These are phyloP conservation scores for Hygrophoropsis aurantiaca DNA, from an alignment of 768 basidiomycete genomes.

Conservation along the genomic window DNA sequence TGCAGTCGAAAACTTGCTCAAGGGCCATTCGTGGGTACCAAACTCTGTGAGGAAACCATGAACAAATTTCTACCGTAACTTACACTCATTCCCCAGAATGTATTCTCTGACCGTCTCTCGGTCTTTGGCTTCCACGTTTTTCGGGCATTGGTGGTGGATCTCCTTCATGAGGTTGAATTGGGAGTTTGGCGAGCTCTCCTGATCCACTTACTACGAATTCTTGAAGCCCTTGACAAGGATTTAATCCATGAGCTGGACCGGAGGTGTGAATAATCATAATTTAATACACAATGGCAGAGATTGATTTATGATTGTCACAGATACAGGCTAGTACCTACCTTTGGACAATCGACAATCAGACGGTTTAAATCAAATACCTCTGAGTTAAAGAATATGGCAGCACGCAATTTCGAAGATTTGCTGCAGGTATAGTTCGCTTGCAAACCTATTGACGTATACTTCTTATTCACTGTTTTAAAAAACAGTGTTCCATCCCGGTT, in stretches of 20 bases:
- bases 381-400: constrained; percentile 34
- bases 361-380: constrained; percentile 29
- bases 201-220: constrained; percentile 33
- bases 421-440: constrained; percentile 20
- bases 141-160: constrained; percentile 28
- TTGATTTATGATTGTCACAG: constrained; percentile 14
- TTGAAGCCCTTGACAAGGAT: constrained; percentile 15
- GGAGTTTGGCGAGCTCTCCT: constrained; percentile 37
- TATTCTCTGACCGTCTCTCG: constrained; percentile 28
- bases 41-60: constrained; percentile 20
- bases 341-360: constrained; percentile 30
- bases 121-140: constrained; percentile 22
- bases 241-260: constrained; percentile 13
- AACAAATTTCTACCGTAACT: not conserved
- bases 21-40: constrained; percentile 30
- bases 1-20: constrained; percentile 25
- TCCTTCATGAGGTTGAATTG: constrained; percentile 39
- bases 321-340: constrained; percentile 26
- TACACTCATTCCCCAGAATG: constrained; percentile 26
- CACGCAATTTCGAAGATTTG: constrained; percentile 36
- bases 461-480: not conserved
- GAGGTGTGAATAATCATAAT: constrained; percentile 10
- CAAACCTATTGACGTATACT: too few relatives aligned
- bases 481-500: constrained; percentile 20
- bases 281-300: not conserved